A percentile compares a stretch with the other conserved stretches of the same genome.
Evolutionary conservation across 2,329 filamentous ascomycete genomes (phyloP).

Genomic region (Microthyrium microscopicum): DNA sequence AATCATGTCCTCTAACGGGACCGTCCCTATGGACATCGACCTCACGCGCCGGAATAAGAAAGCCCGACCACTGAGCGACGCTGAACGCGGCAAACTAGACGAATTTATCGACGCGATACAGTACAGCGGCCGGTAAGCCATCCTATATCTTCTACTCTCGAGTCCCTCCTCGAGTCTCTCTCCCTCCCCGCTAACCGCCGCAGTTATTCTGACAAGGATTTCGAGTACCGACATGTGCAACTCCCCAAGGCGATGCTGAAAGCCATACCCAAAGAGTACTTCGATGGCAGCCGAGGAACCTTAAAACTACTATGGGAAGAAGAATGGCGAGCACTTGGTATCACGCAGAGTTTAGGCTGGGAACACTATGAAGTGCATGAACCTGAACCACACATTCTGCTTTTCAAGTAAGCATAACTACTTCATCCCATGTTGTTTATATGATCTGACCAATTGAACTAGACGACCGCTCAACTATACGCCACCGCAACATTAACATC

Average conservation of each 20-base stretch:
- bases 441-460: constrained; percentile 3
- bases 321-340: constrained; percentile 92
- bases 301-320: constrained; percentile 96
- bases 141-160: background rate
- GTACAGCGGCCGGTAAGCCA: constrained; percentile 73
- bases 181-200: background rate
- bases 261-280: constrained; percentile 86
- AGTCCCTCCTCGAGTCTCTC: background rate
- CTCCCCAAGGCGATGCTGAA: constrained; percentile 98
- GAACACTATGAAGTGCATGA: constrained; percentile 99
- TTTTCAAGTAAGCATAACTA: constrained; percentile 74
- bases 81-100: constrained; percentile 68
- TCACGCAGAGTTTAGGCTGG: constrained; percentile 98
- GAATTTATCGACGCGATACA: constrained; percentile 90
- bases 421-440: background rate
- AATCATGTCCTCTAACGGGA: too few species aligned
- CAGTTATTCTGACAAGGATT: constrained; percentile 86
- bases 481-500: constrained; percentile 32
- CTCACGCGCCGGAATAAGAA: constrained; percentile 70
- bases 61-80: constrained; percentile 63
- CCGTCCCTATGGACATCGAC: constrained; percentile 67
- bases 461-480: constrained; percentile 79
- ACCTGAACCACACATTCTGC: constrained; percentile 90
- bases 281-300: constrained; percentile 75
- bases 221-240: constrained; percentile 94